Evolutionary conservation across 768 basidiomycete genomes (phyloP).

Genomic region (Xerocomus spinulosus): DNA sequence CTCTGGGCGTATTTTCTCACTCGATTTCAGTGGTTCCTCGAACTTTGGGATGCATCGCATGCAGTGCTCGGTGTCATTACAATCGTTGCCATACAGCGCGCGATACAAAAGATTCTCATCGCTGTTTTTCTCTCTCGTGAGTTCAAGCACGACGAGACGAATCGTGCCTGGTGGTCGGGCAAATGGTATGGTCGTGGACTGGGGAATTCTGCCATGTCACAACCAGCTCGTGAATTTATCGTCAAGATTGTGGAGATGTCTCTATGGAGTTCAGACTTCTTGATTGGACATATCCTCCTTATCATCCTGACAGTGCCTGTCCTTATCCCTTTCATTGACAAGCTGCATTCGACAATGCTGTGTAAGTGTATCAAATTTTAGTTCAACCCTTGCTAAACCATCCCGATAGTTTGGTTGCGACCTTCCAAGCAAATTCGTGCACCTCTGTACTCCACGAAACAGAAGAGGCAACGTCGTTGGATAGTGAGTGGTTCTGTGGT

Average conservation of each 20-base stretch:
- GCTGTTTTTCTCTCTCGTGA: constrained; percentile 93
- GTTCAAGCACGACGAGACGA: constrained; percentile 98
- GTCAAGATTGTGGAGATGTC: constrained; percentile 99
- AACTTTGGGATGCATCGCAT: constrained; percentile 95
- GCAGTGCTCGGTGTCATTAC: constrained; percentile 91
- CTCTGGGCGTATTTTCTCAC: constrained; percentile 31
- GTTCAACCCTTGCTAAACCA: constrained; percentile 3
- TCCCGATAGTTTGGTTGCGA: constrained; percentile 79
- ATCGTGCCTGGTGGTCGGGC: constrained; percentile 99
- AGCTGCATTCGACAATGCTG: constrained; percentile 87
- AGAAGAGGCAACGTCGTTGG: constrained; percentile 88
- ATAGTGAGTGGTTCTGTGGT: constrained; percentile 49
- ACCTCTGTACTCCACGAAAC: constrained; percentile 91
- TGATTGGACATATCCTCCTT: constrained; percentile 78
- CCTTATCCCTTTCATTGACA: constrained; percentile 83
- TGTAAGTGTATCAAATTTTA: constrained; percentile 48
- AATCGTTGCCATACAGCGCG: constrained; percentile 85
- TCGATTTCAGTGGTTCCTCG: constrained; percentile 79
- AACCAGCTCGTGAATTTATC: constrained; percentile 94
- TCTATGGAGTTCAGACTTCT: constrained; percentile 93
- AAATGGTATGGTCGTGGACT: constrained; percentile 96
- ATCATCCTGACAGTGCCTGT: constrained; percentile 83
- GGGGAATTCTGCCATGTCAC: constrained; percentile 87
- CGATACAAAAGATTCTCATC: constrained; percentile 91
- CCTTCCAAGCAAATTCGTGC: constrained; percentile 92